These are phyloP conservation scores for Arthroderma sp. DNA, from an alignment of 2,329 filamentous ascomycete genomes.

Conservation along the genomic window DNA sequence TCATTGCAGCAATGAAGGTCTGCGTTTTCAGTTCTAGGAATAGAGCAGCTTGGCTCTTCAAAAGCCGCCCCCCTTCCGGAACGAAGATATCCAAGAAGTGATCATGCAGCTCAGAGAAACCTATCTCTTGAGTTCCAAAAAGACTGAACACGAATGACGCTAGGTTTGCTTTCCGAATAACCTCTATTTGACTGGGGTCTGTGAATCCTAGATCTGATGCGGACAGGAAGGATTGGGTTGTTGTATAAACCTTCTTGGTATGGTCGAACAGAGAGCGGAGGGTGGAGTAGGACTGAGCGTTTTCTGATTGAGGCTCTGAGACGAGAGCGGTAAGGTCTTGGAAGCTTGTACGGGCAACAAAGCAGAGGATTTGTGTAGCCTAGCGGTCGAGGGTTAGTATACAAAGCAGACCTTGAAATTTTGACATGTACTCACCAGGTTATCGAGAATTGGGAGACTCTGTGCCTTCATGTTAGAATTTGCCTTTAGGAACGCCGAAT, in stretches of 20 bases:
- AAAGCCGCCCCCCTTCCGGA: constrained; percentile 44
- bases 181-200: constrained; percentile 43
- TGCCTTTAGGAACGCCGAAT: constrained; percentile 27
- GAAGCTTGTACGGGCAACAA: constrained; percentile 45
- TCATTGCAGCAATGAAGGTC: constrained; percentile 51
- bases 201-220: constrained; percentile 42
- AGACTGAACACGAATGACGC: constrained; percentile 53
- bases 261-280: constrained; percentile 52
- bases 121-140: constrained; percentile 52
- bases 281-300: constrained; percentile 50
- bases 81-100: constrained; percentile 54
- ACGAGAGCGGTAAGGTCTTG: constrained; percentile 47
- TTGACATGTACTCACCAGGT: constrained; percentile 37
- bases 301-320: constrained; percentile 42
- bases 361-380: constrained; percentile 48
- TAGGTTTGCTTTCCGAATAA: constrained; percentile 52
- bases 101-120: constrained; percentile 52
- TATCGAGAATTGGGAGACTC: constrained; percentile 50
- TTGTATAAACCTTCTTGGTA: constrained; percentile 49
- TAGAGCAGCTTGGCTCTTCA: constrained; percentile 49
- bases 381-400: constrained; percentile 21
- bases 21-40: constrained; percentile 56
- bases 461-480: constrained; percentile 43
- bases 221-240: constrained; percentile 45
- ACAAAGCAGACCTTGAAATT: constrained; percentile 8